Evolutionary conservation across 495 filamentous ascomycete species (phyloP).

Genomic region (Rusavskia elegans): DNA sequence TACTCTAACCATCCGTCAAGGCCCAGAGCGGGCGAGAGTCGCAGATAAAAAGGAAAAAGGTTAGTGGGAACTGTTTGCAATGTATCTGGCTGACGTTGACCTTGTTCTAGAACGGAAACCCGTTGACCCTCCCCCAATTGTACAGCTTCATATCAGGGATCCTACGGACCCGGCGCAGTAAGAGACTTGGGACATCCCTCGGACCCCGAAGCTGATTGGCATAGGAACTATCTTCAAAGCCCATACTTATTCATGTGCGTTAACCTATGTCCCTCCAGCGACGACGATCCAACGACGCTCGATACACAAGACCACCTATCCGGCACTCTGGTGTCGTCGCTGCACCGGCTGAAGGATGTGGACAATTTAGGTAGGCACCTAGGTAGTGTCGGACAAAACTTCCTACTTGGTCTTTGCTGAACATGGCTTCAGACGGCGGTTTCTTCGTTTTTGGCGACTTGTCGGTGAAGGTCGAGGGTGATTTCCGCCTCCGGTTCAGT

Average conservation of each 20-base stretch:
- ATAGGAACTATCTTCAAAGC: slow-evolving; percentile 53
- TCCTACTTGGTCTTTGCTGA: slow-evolving; percentile 4
- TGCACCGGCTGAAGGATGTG: slow-evolving; percentile 83
- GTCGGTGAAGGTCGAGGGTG: slow-evolving; percentile 68
- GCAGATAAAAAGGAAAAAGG: slow-evolving; percentile 45
- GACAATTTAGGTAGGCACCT: slow-evolving; percentile 52
- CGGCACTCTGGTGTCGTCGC: slow-evolving; percentile 77
- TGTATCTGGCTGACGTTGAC: neutral
- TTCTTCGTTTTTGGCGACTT: slow-evolving; percentile 97
- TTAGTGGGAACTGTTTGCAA: slow-evolving; percentile 4
- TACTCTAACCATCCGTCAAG: slow-evolving; percentile 36
- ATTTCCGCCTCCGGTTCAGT: slow-evolving; percentile 66
- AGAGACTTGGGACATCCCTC: slow-evolving; percentile 13
- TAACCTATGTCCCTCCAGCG: slow-evolving; percentile 48
- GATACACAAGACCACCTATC: slow-evolving; percentile 33
- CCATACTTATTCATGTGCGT: slow-evolving; percentile 76
- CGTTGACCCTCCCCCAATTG: slow-evolving; percentile 85
- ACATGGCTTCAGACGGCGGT: slow-evolving; percentile 48
- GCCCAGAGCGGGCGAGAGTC: slow-evolving; percentile 34
- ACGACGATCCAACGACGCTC: slow-evolving; percentile 37
- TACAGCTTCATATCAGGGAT: slow-evolving; percentile 61
- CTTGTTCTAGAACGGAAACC: slow-evolving; percentile 63
- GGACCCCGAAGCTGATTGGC: slow-evolving; percentile 10
- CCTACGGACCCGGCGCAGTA: slow-evolving; percentile 60
- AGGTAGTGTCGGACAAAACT: neutral